These are phyloP conservation scores for Oryza officinalis DNA, from an alignment of 176 grass and related monocot genomes.

Conservation along the genomic window DNA sequence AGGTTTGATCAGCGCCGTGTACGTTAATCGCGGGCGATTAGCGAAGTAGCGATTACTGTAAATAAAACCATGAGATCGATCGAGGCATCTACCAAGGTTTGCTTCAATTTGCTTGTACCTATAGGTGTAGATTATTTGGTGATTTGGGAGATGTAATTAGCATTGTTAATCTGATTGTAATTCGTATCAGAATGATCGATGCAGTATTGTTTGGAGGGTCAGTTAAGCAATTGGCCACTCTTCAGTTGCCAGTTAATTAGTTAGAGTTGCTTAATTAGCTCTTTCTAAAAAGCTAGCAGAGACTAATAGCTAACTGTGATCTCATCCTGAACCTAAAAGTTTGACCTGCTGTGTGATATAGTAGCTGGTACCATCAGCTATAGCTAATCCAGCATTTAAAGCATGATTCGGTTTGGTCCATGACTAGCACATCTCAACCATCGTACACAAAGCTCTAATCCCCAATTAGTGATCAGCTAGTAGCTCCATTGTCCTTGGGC, in stretches of 20 bases:
- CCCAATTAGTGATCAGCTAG: conserved; percentile 1
- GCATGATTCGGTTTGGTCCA: conserved; percentile 33
- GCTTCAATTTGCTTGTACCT: conserved; percentile 15
- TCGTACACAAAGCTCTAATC: conserved; percentile 19
- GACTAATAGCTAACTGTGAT: neutral
- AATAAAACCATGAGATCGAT: conserved; percentile 31
- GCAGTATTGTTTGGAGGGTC: neutral
- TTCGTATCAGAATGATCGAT: neutral
- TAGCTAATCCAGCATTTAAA: conserved; percentile 40
- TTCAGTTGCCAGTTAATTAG: neutral
- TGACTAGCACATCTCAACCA: conserved; percentile 41
- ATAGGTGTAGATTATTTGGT: conserved; percentile 32
- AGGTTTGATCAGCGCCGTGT: neutral
- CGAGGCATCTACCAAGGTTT: neutral
- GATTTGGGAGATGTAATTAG: conserved; percentile 44
- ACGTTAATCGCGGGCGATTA: neutral
- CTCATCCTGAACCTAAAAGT: conserved; percentile 42
- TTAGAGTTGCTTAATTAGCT: conserved; percentile 19
- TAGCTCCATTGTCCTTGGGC: neutral
- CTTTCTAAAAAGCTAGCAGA: neutral
- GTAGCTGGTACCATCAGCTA: neutral
- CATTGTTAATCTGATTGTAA: conserved; percentile 8
- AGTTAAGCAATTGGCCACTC: conserved; percentile 7
- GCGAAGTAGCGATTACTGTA: conserved; percentile 14
- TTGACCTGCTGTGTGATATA: conserved; percentile 33